Evolutionary conservation across 2,329 filamentous ascomycete species (phyloP).

Genomic region (Claviceps quebecensis): DNA sequence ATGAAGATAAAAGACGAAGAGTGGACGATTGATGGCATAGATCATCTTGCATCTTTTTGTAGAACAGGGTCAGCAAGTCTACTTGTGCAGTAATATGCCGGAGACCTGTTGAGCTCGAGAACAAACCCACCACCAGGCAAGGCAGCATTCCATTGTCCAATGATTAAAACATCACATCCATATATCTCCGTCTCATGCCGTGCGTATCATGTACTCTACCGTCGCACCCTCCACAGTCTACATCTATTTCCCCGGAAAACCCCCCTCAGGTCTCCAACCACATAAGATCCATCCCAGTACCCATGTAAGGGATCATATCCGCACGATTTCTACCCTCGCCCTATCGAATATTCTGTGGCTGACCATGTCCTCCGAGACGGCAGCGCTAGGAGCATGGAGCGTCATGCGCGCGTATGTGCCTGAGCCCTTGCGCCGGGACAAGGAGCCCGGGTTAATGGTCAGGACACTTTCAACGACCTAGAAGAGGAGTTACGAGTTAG

Average conservation of each 20-base stretch:
- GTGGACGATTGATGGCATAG: conserved; percentile 27
- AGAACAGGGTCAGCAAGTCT: not conserved
- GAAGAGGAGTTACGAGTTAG: conserved; percentile 6
- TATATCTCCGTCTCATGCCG: too few species aligned
- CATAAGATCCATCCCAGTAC: too few species aligned
- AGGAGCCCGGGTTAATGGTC: conserved; percentile 75
- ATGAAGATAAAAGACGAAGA: conserved; percentile 47
- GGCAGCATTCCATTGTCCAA: too few species aligned
- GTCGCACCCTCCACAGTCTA: too few species aligned
- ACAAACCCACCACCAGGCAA: too few species aligned
- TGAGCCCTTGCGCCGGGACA: conserved; percentile 71
- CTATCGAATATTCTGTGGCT: conserved; percentile 69
- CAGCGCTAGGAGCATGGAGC: conserved; percentile 50
- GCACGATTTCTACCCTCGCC: conserved; percentile 73
- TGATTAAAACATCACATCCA: too few species aligned
- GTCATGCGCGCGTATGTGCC: conserved; percentile 78
- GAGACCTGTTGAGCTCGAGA: too few species aligned
- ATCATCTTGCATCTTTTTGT: not conserved
- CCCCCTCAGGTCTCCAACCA: too few species aligned
- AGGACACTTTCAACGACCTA: conserved; percentile 85
- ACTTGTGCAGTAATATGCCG: not conserved
- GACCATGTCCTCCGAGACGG: conserved; percentile 47
- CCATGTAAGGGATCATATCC: conserved; percentile 33
- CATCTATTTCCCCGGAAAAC: not conserved
- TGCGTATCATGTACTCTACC: too few species aligned